Conservation (phyloP, 352 stramenopile species). For the Thraustochytrium aureum region DNA sequence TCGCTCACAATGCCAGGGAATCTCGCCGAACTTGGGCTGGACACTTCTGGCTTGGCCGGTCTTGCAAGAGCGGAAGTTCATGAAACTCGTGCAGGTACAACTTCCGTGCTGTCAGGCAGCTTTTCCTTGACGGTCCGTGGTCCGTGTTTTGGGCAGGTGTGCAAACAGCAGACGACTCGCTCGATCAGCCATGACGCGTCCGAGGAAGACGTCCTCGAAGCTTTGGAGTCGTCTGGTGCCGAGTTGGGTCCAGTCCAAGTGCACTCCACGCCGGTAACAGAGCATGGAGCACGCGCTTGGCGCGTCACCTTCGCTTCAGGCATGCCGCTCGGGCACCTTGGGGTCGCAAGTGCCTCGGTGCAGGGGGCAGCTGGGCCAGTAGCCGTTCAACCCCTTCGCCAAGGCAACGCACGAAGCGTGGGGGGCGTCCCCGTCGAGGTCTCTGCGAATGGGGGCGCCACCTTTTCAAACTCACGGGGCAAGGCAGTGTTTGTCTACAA, state of each 20-base stretch:
- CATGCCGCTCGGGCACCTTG: neutral
- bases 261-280: neutral
- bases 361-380: neutral
- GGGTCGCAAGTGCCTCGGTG: neutral
- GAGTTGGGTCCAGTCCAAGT: neutral
- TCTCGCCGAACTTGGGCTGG: neutral
- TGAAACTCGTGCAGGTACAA: no score
- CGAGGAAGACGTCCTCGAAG: neutral
- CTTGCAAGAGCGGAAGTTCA: no score
- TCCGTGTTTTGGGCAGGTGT: neutral
- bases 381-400: neutral
- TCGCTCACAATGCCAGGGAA: neutral
- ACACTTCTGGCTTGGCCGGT: no score
- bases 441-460: constrained; percentile 18
- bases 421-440: constrained; percentile 3
- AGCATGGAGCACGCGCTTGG: neutral
- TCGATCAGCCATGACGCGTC: neutral
- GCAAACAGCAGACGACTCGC: neutral
- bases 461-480: neutral
- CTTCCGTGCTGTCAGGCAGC: neutral
- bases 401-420: neutral
- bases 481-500: neutral
- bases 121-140: neutral
- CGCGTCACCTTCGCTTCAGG: constrained; percentile 6
- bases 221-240: neutral